Evolutionary conservation across 345 rosid species (phyloP).

Genomic region (Citrus sp.): DNA sequence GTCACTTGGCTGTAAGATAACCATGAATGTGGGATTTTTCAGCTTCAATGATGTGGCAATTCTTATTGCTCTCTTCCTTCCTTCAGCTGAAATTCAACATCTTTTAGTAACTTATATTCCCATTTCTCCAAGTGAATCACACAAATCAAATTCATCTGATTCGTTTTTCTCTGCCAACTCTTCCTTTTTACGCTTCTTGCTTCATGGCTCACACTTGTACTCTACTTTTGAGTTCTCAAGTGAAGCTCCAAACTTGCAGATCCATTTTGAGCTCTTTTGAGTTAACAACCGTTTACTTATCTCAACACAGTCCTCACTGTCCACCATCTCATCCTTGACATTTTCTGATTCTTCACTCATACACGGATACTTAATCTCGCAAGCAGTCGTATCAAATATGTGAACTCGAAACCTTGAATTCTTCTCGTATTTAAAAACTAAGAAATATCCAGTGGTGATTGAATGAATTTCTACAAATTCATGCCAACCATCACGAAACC

Average conservation of each 20-base stretch:
- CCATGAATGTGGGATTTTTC: constrained; percentile 34
- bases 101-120: neutral
- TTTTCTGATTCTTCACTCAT: neutral
- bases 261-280: too few species aligned
- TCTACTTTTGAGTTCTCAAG: too few species aligned
- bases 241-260: neutral
- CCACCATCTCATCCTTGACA: constrained; percentile 13
- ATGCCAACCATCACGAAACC: constrained; percentile 41
- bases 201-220: neutral
- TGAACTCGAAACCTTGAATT: constrained; percentile 26
- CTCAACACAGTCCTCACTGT: neutral
- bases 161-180: neutral
- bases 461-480: constrained; percentile 30
- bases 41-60: constrained; percentile 33
- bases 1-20: constrained; percentile 24
- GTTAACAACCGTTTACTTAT: too few species aligned
- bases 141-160: neutral
- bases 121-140: neutral
- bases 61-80: constrained; percentile 25
- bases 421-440: constrained; percentile 39
- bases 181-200: constrained; percentile 10
- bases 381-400: constrained; percentile 27
- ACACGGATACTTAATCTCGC: constrained; percentile 31
- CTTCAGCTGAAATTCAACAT: neutral
- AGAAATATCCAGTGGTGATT: constrained; percentile 20